These are phyloP conservation scores for Aplosporella prunicola DNA, from an alignment of 2,329 filamentous ascomycete species.

Conservation along the genomic window DNA sequence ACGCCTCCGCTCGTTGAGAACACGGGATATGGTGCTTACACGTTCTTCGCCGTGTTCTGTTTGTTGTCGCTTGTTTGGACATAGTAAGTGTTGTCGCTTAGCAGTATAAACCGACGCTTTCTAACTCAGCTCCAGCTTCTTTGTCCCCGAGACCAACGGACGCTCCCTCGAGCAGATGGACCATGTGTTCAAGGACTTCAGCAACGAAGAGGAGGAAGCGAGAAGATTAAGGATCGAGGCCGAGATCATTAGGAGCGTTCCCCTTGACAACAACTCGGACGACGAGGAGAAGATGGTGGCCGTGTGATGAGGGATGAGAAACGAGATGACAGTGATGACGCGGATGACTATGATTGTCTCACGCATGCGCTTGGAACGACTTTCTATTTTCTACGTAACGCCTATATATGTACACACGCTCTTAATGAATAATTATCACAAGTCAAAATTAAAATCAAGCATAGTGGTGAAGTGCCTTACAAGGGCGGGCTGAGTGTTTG, in stretches of 20 bases:
- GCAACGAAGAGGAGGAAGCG: constrained; percentile 25
- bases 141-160: constrained; percentile 27
- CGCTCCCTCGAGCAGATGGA: constrained; percentile 30
- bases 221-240: constrained; percentile 23
- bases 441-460: too few species aligned
- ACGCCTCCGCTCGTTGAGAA: constrained; percentile 55
- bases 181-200: constrained; percentile 25
- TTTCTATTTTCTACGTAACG: too few species aligned
- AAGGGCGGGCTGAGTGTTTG: too few species aligned
- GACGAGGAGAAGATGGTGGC: neutral
- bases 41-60: constrained; percentile 30
- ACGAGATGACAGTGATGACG: neutral
- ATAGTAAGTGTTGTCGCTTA: constrained; percentile 13
- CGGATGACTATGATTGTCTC: too few species aligned
- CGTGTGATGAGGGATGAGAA: neutral
- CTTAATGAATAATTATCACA: too few species aligned
- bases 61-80: constrained; percentile 26
- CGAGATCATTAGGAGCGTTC: constrained; percentile 12
- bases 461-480: too few species aligned
- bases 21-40: constrained; percentile 38
- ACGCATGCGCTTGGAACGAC: too few species aligned
- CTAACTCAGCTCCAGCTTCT: constrained; percentile 19
- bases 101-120: constrained; percentile 24
- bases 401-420: too few species aligned
- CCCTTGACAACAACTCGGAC: constrained; percentile 1